A percentile compares a stretch with the other conserved stretches of the same genome.
phyloP scores from a whole-genome alignment of 345 rosid species.

The Lepidium didymum region DNA sequence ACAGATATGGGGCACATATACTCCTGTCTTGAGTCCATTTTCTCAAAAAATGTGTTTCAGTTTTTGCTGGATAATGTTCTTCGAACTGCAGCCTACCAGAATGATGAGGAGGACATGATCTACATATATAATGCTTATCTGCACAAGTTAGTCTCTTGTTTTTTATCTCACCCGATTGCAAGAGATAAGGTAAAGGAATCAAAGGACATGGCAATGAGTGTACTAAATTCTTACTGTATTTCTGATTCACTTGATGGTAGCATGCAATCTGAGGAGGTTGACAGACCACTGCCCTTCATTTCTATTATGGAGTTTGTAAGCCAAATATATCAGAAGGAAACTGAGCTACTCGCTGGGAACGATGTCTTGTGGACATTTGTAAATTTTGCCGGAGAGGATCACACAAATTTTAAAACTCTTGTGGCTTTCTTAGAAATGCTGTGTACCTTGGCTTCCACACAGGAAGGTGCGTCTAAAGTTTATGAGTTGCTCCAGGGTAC shows the following conservation, averaged over 20 bases:
- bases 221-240: slow-evolving; percentile 57
- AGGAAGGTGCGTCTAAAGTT: slow-evolving; percentile 91
- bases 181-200: slow-evolving; percentile 95
- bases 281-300: slow-evolving; percentile 51
- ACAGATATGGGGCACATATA: slow-evolving; percentile 55
- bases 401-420: slow-evolving; percentile 85
- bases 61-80: slow-evolving; percentile 79
- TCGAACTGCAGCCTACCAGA: slow-evolving; percentile 80
- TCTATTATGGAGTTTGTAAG: slow-evolving; percentile 91
- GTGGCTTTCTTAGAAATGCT: slow-evolving; percentile 95
- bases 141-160: slow-evolving; percentile 84
- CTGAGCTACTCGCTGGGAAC: slow-evolving; percentile 82
- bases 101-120: slow-evolving; percentile 88
- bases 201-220: slow-evolving; percentile 80
- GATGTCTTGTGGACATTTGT: slow-evolving; percentile 98
- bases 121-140: slow-evolving; percentile 90
- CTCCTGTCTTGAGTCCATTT: slow-evolving; percentile 70
- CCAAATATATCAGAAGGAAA: slow-evolving; percentile 90
- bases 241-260: slow-evolving; percentile 49
- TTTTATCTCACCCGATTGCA: slow-evolving; percentile 80
- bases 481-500: slow-evolving; percentile 83
- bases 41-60: slow-evolving; percentile 71
- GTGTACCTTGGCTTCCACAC: slow-evolving; percentile 89
- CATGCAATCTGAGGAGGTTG: slow-evolving; percentile 50
- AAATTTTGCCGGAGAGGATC: slow-evolving; percentile 97